These are phyloP conservation scores for Mycosphaerelloides madeirae DNA, from an alignment of 2,329 filamentous ascomycete genomes.

Conservation along the genomic window DNA sequence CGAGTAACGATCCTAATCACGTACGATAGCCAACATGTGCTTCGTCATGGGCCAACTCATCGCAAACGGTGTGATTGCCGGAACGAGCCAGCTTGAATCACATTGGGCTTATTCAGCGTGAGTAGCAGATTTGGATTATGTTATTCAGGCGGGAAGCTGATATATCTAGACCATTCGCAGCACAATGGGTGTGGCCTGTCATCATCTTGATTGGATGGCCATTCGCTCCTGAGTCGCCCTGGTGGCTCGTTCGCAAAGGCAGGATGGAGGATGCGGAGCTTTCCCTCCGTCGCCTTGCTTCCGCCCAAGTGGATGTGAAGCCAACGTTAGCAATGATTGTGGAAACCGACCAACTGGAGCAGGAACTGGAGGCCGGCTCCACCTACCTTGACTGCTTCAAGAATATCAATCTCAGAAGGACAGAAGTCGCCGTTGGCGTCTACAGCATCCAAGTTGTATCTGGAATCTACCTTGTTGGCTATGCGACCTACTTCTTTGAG, in stretches of 20 bases:
- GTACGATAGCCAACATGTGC: slow-evolving; percentile 59
- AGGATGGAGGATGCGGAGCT: slow-evolving; percentile 33
- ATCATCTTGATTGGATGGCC: slow-evolving; percentile 35
- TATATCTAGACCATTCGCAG: slow-evolving; percentile 36
- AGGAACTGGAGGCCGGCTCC: slow-evolving; percentile 37
- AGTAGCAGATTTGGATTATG: too few species aligned
- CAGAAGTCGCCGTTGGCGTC: slow-evolving; percentile 41
- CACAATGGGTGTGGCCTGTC: slow-evolving; percentile 42
- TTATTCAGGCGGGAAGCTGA: too few species aligned
- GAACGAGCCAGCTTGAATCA: slow-evolving; percentile 26
- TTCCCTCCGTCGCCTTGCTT: slow-evolving; percentile 34
- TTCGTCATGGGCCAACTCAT: slow-evolving; percentile 60
- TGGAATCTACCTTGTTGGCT: slow-evolving; percentile 42
- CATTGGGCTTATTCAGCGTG: slow-evolving; percentile 41
- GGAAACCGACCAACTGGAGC: slow-evolving; percentile 34
- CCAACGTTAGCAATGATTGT: slow-evolving; percentile 39
- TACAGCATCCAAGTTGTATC: slow-evolving; percentile 42
- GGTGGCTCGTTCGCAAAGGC: slow-evolving; percentile 36
- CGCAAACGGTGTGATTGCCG: slow-evolving; percentile 39
- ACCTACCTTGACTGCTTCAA: slow-evolving; percentile 40
- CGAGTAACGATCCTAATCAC: too few species aligned
- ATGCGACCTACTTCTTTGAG: slow-evolving; percentile 47
- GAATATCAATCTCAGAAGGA: slow-evolving; percentile 39
- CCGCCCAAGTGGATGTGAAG: slow-evolving; percentile 37
- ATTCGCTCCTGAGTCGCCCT: slow-evolving; percentile 38